Evolutionary conservation across 768 basidiomycete genomes (phyloP).

Genomic region (Ramaria sp.): DNA sequence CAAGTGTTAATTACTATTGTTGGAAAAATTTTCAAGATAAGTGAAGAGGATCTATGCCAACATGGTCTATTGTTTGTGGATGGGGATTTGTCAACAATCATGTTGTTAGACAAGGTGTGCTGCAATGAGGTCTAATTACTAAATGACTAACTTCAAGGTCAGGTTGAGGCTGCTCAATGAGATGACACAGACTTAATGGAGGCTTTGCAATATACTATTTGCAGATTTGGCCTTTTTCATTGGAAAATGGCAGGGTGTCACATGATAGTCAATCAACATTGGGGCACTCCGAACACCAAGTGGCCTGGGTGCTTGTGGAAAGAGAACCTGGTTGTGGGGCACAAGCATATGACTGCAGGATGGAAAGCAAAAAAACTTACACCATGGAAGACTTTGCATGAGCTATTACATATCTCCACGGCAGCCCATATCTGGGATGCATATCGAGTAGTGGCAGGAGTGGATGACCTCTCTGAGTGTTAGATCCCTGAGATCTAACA

Average conservation of each 20-base stretch:
- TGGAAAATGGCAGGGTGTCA: constrained; percentile 17
- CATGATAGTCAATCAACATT: constrained; percentile 18
- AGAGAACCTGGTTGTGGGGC: not conserved
- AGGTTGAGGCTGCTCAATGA: not conserved
- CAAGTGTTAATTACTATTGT: constrained; percentile 10
- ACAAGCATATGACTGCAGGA: not conserved
- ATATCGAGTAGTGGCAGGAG: not conserved
- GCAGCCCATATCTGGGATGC: not conserved
- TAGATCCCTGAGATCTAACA: too few relatives aligned
- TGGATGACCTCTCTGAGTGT: too few relatives aligned
- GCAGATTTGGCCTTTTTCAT: constrained; percentile 19
- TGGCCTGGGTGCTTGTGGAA: constrained; percentile 12
- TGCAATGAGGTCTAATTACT: too few relatives aligned
- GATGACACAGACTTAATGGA: not conserved
- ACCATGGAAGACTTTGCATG: not conserved
- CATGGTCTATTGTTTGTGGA: not conserved
- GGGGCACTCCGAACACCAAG: constrained; percentile 19
- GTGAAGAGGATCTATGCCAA: not conserved
- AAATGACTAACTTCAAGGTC: too few relatives aligned
- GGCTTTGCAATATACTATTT: not conserved
- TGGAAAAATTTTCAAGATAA: not conserved
- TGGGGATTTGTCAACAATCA: not conserved
- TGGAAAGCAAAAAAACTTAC: not conserved
- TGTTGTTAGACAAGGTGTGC: not conserved
- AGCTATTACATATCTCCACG: not conserved